Percentiles rank a stretch among this genome's conserved stretches.
Evolutionary conservation across 306 rosid genomes (phyloP).

Genomic region (Lablab purpureus): DNA sequence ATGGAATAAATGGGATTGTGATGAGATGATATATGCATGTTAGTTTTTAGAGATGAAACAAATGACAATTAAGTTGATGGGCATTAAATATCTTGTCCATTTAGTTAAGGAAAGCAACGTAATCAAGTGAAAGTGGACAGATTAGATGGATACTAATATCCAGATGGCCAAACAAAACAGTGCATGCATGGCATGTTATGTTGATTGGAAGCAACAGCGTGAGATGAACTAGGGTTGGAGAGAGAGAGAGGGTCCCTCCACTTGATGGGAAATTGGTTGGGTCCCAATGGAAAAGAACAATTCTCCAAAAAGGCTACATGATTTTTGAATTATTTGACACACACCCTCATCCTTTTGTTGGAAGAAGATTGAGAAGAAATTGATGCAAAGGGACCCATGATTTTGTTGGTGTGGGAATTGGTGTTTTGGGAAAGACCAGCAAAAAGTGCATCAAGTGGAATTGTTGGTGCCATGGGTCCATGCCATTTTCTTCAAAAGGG

Average conservation of each 20-base stretch:
- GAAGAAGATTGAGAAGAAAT: slow-evolving; percentile 43
- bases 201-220: slow-evolving; percentile 60
- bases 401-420: slow-evolving; percentile 48
- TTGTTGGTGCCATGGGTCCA: slow-evolving; percentile 65
- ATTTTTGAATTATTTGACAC: slow-evolving; percentile 54
- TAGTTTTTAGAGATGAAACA: slow-evolving; percentile 26
- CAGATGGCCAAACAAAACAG: slow-evolving; percentile 60
- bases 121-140: slow-evolving; percentile 55
- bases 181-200: slow-evolving; percentile 72
- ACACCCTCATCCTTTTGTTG: slow-evolving; percentile 52
- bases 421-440: slow-evolving; percentile 72
- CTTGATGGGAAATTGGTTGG: slow-evolving; percentile 11
- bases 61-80: slow-evolving; percentile 37
- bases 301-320: slow-evolving; percentile 49
- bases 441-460: slow-evolving; percentile 82
- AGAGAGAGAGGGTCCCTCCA: not conserved
- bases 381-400: slow-evolving; percentile 68
- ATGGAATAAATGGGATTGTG: not conserved
- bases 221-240: slow-evolving; percentile 50
- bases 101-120: slow-evolving; percentile 49
- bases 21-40: slow-evolving; percentile 39
- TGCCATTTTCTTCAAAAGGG: slow-evolving; percentile 47
- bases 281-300: slow-evolving; percentile 63
- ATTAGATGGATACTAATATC: slow-evolving; percentile 63
- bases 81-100: slow-evolving; percentile 36